These are phyloP conservation scores for Trypethelium eluteriae DNA, from an alignment of 495 filamentous ascomycete genomes.

Conservation along the genomic window DNA sequence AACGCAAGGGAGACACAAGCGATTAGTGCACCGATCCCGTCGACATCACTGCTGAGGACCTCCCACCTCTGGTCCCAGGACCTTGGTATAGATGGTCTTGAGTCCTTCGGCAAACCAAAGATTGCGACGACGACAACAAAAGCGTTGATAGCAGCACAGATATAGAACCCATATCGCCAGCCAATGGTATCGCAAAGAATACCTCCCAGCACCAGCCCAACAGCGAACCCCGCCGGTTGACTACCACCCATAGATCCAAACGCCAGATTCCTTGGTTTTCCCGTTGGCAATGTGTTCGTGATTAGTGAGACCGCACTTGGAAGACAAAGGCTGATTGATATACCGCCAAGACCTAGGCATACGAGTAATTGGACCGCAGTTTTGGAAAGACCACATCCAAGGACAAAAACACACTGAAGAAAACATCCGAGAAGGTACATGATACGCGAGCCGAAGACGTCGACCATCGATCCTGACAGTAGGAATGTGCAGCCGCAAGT, in stretches of 20 bases:
- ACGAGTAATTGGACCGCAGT: slow-evolving; percentile 42
- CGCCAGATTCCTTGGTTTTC: slow-evolving; percentile 39
- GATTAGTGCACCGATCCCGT: slow-evolving; percentile 42
- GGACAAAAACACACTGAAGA: slow-evolving; percentile 36
- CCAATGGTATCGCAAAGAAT: slow-evolving; percentile 42
- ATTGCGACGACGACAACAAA: slow-evolving; percentile 33
- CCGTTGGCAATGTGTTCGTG: slow-evolving; percentile 36
- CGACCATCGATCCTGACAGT: slow-evolving; percentile 44
- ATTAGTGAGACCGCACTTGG: slow-evolving; percentile 46
- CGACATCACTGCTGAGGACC: slow-evolving; percentile 36
- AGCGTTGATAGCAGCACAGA: slow-evolving; percentile 37
- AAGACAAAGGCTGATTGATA: slow-evolving; percentile 46
- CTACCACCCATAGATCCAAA: slow-evolving; percentile 42
- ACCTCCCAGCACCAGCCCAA: slow-evolving; percentile 43
- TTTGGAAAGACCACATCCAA: slow-evolving; percentile 39
- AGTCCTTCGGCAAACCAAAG: slow-evolving; percentile 33
- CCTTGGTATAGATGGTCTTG: slow-evolving; percentile 19
- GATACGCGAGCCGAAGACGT: slow-evolving; percentile 41
- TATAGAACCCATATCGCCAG: slow-evolving; percentile 44
- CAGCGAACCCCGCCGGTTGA: slow-evolving; percentile 42
- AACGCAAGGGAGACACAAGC: slow-evolving; percentile 36
- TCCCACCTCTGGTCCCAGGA: slow-evolving; percentile 21
- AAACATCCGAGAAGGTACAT: slow-evolving; percentile 41
- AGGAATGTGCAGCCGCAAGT: slow-evolving; percentile 43
- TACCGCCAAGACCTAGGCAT: slow-evolving; percentile 45